Base-by-base conservation (phyloP, 1,139 yeast genomes). In the Candida tunisiensis region DNA sequence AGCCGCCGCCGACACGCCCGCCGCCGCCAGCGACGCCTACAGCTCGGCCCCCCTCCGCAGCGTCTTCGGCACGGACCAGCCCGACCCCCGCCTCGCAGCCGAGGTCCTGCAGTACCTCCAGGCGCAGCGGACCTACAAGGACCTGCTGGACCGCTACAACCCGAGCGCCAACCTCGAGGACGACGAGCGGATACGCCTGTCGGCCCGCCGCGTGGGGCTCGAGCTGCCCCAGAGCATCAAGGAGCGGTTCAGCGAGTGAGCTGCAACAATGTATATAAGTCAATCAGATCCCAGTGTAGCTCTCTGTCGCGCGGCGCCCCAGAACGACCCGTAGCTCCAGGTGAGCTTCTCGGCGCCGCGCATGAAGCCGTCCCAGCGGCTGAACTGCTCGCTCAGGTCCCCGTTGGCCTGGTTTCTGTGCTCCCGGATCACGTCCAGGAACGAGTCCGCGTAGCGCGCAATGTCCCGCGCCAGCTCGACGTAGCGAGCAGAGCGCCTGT, bases 351-450 rank as follows among this genome's bases (percentile, higher is more conserved):
- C 53, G 0, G 96, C 96, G 3, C 98, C 98, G 50, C 73, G 77
- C 75, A 82, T 71, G 47, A 50, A 80, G 0, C 98, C 98, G 24
- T 64, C 69, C 40, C 71, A 65, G 42, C 68, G 69, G 53, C 78
- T 80, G 49, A 80, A 79, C 45, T 88, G 95, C 49, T 88, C 98
- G 42, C 85, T 74, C 70, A 85, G 70, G 5, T 93, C 94, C n/a
- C 66, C 61, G 19, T 53, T 51, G 40, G 72, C 79, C 16, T 71
- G 73, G 14, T 20, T 14, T 14, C n/a, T 20, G 51, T 85, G 96
- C 27, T 65, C 68, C 39, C 72, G 65, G 21, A 83, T 62, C 15
- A 77, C 69, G 29, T 68, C 69, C 41, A 85, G 51, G 43, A 79
- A 85, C 0, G 92, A 71, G 42, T 82, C 94, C 0, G 78, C 83